Evolutionary conservation across 2,329 filamentous ascomycete species (phyloP).

Genomic region (Didymella pomorum): DNA sequence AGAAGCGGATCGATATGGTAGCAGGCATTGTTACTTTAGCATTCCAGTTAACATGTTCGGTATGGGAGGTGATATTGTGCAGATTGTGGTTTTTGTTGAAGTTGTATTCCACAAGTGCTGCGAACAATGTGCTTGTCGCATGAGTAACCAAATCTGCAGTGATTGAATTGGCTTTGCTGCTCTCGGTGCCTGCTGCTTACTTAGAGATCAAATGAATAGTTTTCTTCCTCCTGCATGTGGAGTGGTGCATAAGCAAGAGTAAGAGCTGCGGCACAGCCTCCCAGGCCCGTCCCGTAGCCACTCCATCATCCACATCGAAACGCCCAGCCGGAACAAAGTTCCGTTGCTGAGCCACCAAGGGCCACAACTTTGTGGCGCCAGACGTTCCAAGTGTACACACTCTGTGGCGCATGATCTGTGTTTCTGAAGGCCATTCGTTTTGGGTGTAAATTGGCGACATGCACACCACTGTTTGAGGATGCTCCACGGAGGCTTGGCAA

Average conservation of each 20-base stretch:
- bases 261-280: slow-evolving; percentile 7
- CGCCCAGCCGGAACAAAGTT: slow-evolving; percentile 17
- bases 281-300: not conserved
- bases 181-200: not conserved
- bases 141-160: not conserved
- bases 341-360: slow-evolving; percentile 22
- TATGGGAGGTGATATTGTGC: not conserved
- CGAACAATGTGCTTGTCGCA: not conserved
- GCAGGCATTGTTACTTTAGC: not conserved
- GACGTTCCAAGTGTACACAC: slow-evolving; percentile 4
- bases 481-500: slow-evolving; percentile 9
- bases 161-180: not conserved
- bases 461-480: slow-evolving; percentile 19
- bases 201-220: not conserved
- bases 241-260: not conserved
- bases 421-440: slow-evolving; percentile 8
- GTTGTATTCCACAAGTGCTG: too few relatives aligned
- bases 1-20: too few relatives aligned
- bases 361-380: slow-evolving; percentile 18
- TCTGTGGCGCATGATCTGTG: slow-evolving; percentile 25
- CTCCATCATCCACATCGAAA: not conserved
- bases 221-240: not conserved
- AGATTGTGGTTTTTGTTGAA: not conserved
- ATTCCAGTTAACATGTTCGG: not conserved
- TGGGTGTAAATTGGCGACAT: slow-evolving; percentile 8